Conservation (phyloP, 2,329 filamentous ascomycete species). For the Bipolaris victoriae region DNA sequence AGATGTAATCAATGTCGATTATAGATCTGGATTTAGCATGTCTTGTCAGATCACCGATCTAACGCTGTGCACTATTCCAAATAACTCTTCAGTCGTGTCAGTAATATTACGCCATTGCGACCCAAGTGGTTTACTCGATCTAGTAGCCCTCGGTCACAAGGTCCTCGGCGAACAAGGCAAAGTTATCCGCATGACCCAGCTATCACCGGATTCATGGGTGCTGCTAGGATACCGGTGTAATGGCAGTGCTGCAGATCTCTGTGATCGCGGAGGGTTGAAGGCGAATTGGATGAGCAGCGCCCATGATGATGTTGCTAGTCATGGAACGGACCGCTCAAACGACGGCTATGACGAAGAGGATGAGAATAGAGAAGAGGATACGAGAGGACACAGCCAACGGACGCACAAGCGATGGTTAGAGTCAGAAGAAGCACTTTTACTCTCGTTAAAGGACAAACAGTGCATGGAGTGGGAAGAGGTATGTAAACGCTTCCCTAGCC, state of each 20-base stretch:
- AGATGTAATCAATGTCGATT: not conserved
- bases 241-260: not conserved
- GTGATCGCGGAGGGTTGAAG: constrained; percentile 14
- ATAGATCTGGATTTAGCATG: not conserved
- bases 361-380: constrained; percentile 15
- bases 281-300: constrained; percentile 14
- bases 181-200: constrained; percentile 3
- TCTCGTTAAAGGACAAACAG: constrained; percentile 18
- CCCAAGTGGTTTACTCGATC: not conserved
- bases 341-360: constrained; percentile 15
- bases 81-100: constrained; percentile 1
- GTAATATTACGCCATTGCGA: not conserved
- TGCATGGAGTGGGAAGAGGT: constrained; percentile 18
- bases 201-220: not conserved
- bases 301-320: constrained; percentile 11
- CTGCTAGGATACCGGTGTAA: constrained; percentile 5
- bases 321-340: constrained; percentile 17
- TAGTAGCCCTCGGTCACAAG: not conserved
- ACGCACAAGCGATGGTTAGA: constrained; percentile 13
- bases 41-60: constrained; percentile 7
- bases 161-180: constrained; percentile 5
- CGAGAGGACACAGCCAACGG: constrained; percentile 13
- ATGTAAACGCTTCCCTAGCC: constrained; percentile 21
- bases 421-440: constrained; percentile 19
- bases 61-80: constrained; percentile 3